These are phyloP conservation scores for Passalora sequoiae DNA, from an alignment of 2,329 filamentous ascomycete species.

Conservation along the genomic window DNA sequence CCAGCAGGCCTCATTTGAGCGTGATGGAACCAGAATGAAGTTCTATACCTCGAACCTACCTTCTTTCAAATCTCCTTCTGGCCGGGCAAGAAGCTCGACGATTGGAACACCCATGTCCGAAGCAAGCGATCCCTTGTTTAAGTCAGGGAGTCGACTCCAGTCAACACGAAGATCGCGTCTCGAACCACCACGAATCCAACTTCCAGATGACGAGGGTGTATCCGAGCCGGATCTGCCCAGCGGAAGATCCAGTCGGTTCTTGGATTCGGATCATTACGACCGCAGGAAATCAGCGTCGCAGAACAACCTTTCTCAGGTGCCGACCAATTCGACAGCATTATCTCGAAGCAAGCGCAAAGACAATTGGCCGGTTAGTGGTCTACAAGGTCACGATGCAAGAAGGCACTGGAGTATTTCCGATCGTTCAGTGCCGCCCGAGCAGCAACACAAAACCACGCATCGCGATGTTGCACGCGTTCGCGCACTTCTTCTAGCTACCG, in stretches of 20 bases:
- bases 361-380: conserved; percentile 5
- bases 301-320: conserved; percentile 31
- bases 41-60: conserved; percentile 46
- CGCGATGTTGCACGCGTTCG: conserved; percentile 77
- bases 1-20: conserved; percentile 33
- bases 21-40: conserved; percentile 36
- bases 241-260: conserved; percentile 7
- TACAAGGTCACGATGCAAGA: conserved; percentile 22
- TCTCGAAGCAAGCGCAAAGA: conserved; percentile 7
- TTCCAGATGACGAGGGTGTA: conserved; percentile 36
- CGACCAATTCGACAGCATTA: conserved; percentile 6
- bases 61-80: conserved; percentile 46
- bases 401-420: conserved; percentile 58
- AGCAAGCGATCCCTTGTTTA: conserved; percentile 39
- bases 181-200: conserved; percentile 49
- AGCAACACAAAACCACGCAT: conserved; percentile 49
- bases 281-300: conserved; percentile 25
- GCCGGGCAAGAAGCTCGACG: conserved; percentile 17
- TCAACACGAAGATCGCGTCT: conserved; percentile 37
- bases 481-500: conserved; percentile 72
- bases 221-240: conserved; percentile 16
- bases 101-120: conserved; percentile 13
- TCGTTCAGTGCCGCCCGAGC: conserved; percentile 31
- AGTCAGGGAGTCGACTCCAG: conserved; percentile 38
- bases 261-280: conserved; percentile 23